A percentile compares a stretch with the other conserved stretches of the same genome.
Conservation (phyloP, 2,329 filamentous ascomycete species). For the Microcyclospora tardicrescens region DNA sequence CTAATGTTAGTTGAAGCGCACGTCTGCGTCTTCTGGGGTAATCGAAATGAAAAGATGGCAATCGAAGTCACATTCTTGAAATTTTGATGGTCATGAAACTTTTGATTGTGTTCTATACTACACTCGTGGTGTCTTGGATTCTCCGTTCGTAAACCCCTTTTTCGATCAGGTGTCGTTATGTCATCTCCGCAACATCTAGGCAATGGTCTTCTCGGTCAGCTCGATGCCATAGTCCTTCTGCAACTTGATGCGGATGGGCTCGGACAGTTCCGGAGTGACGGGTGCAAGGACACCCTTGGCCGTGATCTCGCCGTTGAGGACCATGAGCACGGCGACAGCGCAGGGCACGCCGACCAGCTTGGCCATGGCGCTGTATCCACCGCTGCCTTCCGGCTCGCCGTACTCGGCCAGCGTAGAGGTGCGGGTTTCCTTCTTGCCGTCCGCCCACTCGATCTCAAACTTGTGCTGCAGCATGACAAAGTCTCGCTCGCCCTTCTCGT, state of each 20-base stretch:
- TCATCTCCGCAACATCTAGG: slow-evolving; percentile 6
- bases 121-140: too few species aligned
- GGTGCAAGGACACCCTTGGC: slow-evolving; percentile 52
- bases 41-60: too few species aligned
- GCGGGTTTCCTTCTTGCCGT: slow-evolving; percentile 62
- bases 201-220: slow-evolving; percentile 54
- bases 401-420: slow-evolving; percentile 76
- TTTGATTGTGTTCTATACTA: too few species aligned
- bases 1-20: too few species aligned
- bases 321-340: slow-evolving; percentile 50
- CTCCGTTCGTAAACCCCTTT: too few species aligned
- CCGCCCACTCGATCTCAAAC: slow-evolving; percentile 72
- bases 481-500: slow-evolving; percentile 69
- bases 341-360: slow-evolving; percentile 67
- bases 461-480: slow-evolving; percentile 68
- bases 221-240: slow-evolving; percentile 65
- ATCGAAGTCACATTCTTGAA: too few species aligned
- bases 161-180: too few species aligned
- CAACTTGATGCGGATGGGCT: slow-evolving; percentile 63
- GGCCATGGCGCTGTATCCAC: slow-evolving; percentile 65
- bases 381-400: slow-evolving; percentile 54
- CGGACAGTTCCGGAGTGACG: slow-evolving; percentile 57
- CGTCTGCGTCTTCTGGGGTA: too few species aligned
- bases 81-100: too few species aligned
- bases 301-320: slow-evolving; percentile 25